phyloP scores from a whole-genome alignment of 2,329 filamentous ascomycete genomes.

The Cyphellophora europaea region DNA sequence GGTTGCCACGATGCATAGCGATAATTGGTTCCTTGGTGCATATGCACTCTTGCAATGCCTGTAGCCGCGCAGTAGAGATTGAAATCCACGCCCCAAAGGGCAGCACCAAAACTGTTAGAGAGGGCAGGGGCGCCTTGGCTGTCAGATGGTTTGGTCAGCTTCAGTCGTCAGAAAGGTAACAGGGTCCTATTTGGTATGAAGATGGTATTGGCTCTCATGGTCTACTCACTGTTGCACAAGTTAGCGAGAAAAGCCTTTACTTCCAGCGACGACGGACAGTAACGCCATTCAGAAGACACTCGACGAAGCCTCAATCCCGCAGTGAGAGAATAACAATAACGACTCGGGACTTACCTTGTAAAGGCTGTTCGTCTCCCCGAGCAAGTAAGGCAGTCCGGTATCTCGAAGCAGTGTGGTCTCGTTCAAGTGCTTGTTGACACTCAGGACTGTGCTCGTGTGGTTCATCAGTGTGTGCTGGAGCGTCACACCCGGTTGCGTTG shows the following conservation, averaged over 20 bases:
- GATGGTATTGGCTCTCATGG: no score
- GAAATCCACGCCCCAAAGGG: conserved; percentile 57
- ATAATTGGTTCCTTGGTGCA: conserved; percentile 57
- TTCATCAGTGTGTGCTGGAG: conserved; percentile 56
- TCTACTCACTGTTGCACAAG: no score
- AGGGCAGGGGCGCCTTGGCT: conserved; percentile 51
- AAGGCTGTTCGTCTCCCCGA: conserved; percentile 54
- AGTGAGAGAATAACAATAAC: no score
- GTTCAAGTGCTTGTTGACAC: conserved; percentile 42
- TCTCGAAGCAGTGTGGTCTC: conserved; percentile 29
- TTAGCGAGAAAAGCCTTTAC: no score
- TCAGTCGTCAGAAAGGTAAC: no score
- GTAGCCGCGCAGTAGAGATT: conserved; percentile 48
- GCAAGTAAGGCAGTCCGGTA: conserved; percentile 40
- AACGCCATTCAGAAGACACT: no score
- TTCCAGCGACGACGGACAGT: no score
- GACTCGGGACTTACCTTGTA: no score
- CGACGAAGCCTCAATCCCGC: no score
- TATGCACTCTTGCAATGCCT: conserved; percentile 49
- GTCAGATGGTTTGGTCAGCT: no score
- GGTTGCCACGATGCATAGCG: conserved; percentile 55
- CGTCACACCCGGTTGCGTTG: conserved; percentile 50
- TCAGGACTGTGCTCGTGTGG: conserved; percentile 44
- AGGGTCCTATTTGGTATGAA: no score
- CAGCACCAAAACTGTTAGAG: conserved; percentile 56